These are phyloP conservation scores for Lenzites betulinus DNA, from an alignment of 768 basidiomycete genomes.

Conservation along the genomic window DNA sequence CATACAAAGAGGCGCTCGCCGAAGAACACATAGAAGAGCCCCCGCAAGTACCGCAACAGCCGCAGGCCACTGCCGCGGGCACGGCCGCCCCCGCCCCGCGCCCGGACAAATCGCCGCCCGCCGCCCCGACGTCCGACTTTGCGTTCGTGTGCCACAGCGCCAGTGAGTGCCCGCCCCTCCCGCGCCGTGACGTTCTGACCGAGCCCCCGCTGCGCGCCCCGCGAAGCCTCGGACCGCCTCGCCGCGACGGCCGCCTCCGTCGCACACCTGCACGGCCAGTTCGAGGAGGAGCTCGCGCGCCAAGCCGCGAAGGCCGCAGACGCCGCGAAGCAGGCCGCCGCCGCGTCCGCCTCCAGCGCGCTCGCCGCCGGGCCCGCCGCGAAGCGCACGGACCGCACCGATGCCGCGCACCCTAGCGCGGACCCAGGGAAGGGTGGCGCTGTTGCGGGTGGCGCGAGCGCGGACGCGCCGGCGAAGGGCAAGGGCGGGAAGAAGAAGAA, in stretches of 20 bases:
- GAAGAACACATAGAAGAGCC: neutral
- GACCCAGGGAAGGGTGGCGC: neutral
- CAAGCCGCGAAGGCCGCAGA: conserved; percentile 61
- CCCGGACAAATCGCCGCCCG: conserved; percentile 25
- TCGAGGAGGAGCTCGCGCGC: conserved; percentile 72
- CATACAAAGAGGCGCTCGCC: conserved; percentile 38
- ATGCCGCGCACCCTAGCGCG: conserved; percentile 40
- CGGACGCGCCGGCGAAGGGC: conserved; percentile 17
- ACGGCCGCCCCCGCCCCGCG: neutral
- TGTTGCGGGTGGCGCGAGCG: conserved; percentile 15
- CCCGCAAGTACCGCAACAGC: neutral
- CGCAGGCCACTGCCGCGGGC: neutral
- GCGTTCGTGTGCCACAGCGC: conserved; percentile 61
- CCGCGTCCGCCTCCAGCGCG: conserved; percentile 22
- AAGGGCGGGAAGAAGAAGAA: conserved; percentile 85
- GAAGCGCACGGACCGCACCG: conserved; percentile 42
- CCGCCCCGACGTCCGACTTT: conserved; percentile 50
- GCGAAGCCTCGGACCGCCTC: conserved; percentile 71
- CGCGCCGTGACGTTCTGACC: conserved; percentile 24
- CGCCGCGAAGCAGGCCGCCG: conserved; percentile 51
- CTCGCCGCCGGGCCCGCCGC: conserved; percentile 39
- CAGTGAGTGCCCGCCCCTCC: conserved; percentile 59
- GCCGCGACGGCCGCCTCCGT: conserved; percentile 71
- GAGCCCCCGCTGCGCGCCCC: conserved; percentile 1
- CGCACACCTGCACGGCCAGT: conserved; percentile 59